Base-by-base conservation (phyloP, 2,329 filamentous ascomycete species). In the Chalara sp. region DNA sequence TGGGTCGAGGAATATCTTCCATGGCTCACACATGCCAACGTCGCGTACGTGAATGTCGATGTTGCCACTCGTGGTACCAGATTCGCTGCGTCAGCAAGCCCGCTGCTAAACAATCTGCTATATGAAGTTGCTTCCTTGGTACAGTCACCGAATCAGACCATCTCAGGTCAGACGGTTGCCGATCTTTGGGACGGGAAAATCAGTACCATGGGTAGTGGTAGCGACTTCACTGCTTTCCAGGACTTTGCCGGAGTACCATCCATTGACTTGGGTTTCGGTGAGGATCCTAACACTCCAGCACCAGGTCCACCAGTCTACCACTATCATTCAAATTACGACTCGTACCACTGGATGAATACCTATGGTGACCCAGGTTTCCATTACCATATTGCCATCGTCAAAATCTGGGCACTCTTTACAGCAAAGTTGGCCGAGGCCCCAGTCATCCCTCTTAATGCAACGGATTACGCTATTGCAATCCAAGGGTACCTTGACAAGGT, bases 251-350 rank as follows among this genome's bases (percentile, higher is more conserved):
- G 71, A 11, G 64, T 74, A 47, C 58, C 70, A 35, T 79, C 77
- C 61, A 58, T 84, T 7, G 81, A 86, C 54, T 70, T 84, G 21
- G 76, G 78, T 3, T 81, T 81, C 40, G 60, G 61, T 0, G 62
- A 65, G 6, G 56, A 60, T 50, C 68, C 73, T 6, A 50, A 44
- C 29, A 44, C 48, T 29, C 49, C 56, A 30, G 55, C 53, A 12
- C 46, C 56, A 29, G 55, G 52, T 21, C 76, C 83, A 0, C 76
- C 83, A 0, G 71, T 88, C 6, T 88, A 86, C 63, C 84, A 87
- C 56, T 95, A 93, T 62, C 88, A 95, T 65, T 80, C 80, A 55
- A 93, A 93, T 68, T 95, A 91, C 63, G 89, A 95, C 63, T 87
- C 79, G 33, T 91, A 87, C 63, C 73, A 84, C 61, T 95, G 89